A percentile compares a stretch with the other conserved stretches of the same genome.
phyloP scores from a whole-genome alignment of 352 stramenopile species.

The Phytopythium delawarense region DNA sequence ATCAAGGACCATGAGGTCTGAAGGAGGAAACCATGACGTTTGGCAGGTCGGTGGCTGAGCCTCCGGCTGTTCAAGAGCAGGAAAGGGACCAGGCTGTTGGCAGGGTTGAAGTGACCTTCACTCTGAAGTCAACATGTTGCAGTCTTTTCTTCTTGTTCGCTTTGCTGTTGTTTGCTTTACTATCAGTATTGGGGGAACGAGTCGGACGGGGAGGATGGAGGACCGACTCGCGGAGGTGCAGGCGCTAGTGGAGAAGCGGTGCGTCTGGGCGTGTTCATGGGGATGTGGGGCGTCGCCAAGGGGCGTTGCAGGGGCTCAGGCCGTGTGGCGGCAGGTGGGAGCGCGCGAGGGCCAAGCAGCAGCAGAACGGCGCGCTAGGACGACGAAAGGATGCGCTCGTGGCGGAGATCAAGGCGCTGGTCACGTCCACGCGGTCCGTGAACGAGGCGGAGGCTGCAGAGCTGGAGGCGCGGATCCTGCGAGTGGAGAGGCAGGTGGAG shows the following conservation, averaged over 20 bases:
- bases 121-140: background rate
- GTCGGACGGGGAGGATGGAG: no score
- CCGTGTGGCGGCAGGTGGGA: background rate
- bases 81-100: background rate
- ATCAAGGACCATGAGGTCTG: constrained; percentile 39
- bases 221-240: background rate
- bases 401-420: background rate
- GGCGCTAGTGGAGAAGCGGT: constrained; percentile 2
- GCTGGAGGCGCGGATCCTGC: constrained; percentile 1
- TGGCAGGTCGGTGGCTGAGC: background rate
- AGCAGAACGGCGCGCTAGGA: background rate
- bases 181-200: no score
- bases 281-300: background rate
- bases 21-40: constrained; percentile 2
- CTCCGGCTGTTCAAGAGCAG: background rate
- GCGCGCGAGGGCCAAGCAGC: background rate
- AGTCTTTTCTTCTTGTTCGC: no score
- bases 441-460: background rate
- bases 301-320: background rate
- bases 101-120: background rate
- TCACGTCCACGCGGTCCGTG: background rate
- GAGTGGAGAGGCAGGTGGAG: background rate
- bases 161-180: no score
- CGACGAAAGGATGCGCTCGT: background rate
- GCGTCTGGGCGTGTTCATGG: background rate